phyloP scores from a whole-genome alignment of 1,284 basidiomycete genomes.

The Trichosporon faecale region DNA sequence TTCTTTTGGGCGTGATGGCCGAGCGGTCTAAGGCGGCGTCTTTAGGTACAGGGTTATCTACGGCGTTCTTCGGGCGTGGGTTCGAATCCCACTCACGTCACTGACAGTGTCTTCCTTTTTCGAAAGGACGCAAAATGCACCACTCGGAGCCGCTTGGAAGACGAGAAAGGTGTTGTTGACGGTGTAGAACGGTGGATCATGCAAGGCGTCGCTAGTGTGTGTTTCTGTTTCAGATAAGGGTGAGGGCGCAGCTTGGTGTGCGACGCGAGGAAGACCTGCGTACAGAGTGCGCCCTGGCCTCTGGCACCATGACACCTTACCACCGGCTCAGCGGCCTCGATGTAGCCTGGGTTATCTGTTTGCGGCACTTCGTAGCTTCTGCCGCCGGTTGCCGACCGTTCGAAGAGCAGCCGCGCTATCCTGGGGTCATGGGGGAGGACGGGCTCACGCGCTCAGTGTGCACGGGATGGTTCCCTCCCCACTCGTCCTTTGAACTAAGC shows the following conservation, averaged over 20 bases:
- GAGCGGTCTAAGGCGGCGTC: constrained; percentile 4
- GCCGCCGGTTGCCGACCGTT: too few species aligned
- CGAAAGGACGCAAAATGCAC: not conserved
- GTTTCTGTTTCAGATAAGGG: not conserved
- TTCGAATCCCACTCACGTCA: constrained; percentile 44
- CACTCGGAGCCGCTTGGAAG: not conserved
- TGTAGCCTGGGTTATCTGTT: too few species aligned
- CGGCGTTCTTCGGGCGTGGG: constrained; percentile 44
- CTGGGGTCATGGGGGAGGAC: too few species aligned
- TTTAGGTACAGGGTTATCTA: constrained; percentile 1
- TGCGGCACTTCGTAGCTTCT: too few species aligned
- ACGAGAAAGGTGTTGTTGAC: not conserved
- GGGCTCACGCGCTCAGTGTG: too few species aligned
- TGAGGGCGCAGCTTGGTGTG: not conserved
- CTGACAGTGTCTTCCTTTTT: constrained; percentile 3
- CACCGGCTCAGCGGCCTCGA: too few species aligned
- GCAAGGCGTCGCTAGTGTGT: not conserved
- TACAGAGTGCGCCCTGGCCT: too few species aligned
- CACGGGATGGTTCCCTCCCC: too few species aligned
- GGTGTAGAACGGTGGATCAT: not conserved
- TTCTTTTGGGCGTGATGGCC: constrained; percentile 5
- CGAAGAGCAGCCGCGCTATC: too few species aligned
- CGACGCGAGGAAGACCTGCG: too few species aligned
- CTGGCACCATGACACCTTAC: too few species aligned
- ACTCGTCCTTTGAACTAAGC: too few species aligned